Percentiles rank a stretch among this genome's conserved stretches.
These are phyloP conservation scores for Leavenworthia alabamica DNA, from an alignment of 345 rosid species.

Conservation along the genomic window DNA sequence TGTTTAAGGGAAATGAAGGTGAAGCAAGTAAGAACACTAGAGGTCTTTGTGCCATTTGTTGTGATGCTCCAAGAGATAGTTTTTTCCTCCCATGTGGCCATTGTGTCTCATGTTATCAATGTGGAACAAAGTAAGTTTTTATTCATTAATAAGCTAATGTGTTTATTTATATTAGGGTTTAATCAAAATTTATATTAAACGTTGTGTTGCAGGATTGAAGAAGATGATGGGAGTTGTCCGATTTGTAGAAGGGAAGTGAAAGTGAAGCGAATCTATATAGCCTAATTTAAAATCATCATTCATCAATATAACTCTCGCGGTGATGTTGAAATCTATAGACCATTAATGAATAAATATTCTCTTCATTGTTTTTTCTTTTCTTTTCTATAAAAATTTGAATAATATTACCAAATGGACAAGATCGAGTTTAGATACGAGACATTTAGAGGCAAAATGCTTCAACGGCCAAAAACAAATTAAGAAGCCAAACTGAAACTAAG, in stretches of 20 bases:
- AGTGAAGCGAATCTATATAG: slow-evolving; percentile 54
- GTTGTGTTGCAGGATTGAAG: slow-evolving; percentile 51
- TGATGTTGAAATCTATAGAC: background rate
- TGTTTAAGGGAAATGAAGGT: slow-evolving; percentile 34
- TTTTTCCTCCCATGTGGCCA: slow-evolving; percentile 93
- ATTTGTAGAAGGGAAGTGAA: slow-evolving; percentile 55
- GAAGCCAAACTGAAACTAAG: background rate
- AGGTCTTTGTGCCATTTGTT: slow-evolving; percentile 81
- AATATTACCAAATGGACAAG: background rate
- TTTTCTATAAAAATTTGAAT: background rate
- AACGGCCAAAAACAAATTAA: background rate
- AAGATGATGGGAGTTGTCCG: slow-evolving; percentile 60
- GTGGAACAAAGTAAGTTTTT: slow-evolving; percentile 47
- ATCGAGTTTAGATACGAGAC: too few relatives aligned
- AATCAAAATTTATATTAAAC: background rate
- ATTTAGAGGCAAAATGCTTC: background rate
- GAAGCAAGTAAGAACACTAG: slow-evolving; percentile 46
- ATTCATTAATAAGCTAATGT: background rate
- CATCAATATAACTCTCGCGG: background rate
- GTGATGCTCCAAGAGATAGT: slow-evolving; percentile 81
- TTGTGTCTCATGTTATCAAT: slow-evolving; percentile 70
- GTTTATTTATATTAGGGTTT: background rate
- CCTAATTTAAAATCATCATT: too few relatives aligned
- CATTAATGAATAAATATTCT: background rate
- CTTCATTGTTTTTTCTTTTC: background rate